phyloP scores from a whole-genome alignment of 2,329 filamentous ascomycete genomes.

The Taxawa tesnikishii region DNA sequence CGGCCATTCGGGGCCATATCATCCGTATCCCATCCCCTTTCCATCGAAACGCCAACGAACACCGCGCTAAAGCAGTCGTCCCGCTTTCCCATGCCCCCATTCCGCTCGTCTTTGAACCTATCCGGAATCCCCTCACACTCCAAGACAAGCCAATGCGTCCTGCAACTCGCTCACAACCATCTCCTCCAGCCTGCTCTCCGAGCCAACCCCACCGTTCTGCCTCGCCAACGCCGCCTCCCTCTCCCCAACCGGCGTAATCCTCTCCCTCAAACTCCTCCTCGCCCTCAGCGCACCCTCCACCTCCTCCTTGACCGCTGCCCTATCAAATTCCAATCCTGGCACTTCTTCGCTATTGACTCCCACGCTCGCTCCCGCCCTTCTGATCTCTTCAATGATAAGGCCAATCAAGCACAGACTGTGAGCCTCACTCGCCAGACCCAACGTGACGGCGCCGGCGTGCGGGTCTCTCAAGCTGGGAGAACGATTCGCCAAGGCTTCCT shows the following conservation, averaged over 20 bases:
- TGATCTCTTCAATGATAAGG: conserved; percentile 56
- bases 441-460: conserved; percentile 52
- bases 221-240: conserved; percentile 54
- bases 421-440: conserved; percentile 62
- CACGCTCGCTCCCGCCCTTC: conserved; percentile 49
- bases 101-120: not conserved
- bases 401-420: conserved; percentile 69
- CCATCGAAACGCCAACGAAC: too few relatives aligned
- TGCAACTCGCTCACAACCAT: conserved; percentile 61
- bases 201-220: conserved; percentile 26
- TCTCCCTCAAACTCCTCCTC: conserved; percentile 55
- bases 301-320: conserved; percentile 60
- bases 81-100: not conserved
- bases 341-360: conserved; percentile 51
- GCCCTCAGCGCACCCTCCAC: conserved; percentile 62
- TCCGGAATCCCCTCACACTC: conserved; percentile 1
- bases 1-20: too few relatives aligned
- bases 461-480: conserved; percentile 24
- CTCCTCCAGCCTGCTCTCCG: conserved; percentile 59
- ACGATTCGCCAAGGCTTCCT: conserved; percentile 57
- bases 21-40: too few relatives aligned
- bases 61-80: not conserved
- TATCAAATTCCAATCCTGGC: conserved; percentile 63
- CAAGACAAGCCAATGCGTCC: conserved; percentile 14
- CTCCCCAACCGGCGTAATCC: conserved; percentile 60